Conservation (phyloP, 139 green algal species). For the Haematococcus lacustris region DNA sequence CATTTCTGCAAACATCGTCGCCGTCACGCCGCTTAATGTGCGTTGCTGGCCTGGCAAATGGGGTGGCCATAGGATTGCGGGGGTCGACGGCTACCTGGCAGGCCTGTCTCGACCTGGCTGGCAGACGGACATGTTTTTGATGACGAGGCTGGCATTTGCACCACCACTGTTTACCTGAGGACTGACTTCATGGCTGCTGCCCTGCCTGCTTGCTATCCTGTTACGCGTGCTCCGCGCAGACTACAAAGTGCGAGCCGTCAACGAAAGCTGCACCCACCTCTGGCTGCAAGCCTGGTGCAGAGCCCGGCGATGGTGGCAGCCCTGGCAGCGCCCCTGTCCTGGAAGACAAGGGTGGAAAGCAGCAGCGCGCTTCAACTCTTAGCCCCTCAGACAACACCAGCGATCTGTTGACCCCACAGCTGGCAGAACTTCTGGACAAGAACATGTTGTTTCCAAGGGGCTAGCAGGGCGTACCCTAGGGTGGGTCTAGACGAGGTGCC, state of each 20-base stretch:
- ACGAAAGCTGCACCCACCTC: not conserved
- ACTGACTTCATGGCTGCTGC: too few species aligned
- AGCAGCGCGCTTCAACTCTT: not conserved
- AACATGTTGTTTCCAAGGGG: not conserved
- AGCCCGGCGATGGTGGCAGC: not conserved
- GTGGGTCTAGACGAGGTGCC: not conserved
- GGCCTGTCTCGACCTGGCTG: too few species aligned
- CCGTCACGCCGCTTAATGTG: slow-evolving; percentile 3
- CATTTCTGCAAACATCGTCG: not conserved
- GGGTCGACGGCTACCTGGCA: too few species aligned
- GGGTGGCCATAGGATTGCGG: not conserved
- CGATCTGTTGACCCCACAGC: not conserved
- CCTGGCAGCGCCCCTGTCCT: not conserved
- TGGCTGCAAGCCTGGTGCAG: too few species aligned
- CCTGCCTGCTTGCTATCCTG: too few species aligned
- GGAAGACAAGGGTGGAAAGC: not conserved
- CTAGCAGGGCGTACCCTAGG: not conserved
- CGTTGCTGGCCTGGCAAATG: not conserved
- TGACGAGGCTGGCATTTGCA: not conserved
- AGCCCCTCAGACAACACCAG: not conserved
- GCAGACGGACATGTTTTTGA: not conserved
- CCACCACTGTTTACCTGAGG: too few species aligned
- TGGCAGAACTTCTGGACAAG: not conserved
- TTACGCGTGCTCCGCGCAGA: too few species aligned
- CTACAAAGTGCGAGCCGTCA: too few species aligned